phyloP scores from a whole-genome alignment of 78 protist genomes.

The Speleostelium caveatum region DNA sequence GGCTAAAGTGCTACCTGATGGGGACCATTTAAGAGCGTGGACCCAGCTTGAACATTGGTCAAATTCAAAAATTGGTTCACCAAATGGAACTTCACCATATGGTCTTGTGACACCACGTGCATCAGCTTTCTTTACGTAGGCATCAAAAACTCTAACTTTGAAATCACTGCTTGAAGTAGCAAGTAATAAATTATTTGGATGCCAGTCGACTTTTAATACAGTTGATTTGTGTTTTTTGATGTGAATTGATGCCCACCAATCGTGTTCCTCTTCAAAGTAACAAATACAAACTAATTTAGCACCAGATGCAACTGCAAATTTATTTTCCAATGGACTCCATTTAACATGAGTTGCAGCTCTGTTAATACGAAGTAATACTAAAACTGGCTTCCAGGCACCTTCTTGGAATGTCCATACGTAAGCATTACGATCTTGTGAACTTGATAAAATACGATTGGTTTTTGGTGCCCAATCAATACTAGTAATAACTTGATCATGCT shows the following conservation, averaged over 20 bases:
- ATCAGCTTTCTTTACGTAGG: conserved; percentile 89
- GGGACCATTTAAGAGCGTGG: conserved; percentile 87
- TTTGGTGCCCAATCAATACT: conserved; percentile 94
- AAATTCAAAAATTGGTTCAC: conserved; percentile 69
- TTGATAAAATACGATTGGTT: conserved; percentile 92
- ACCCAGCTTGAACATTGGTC: conserved; percentile 89
- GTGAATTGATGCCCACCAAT: conserved; percentile 97
- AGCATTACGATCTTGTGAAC: conserved; percentile 97
- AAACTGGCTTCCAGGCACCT: conserved; percentile 92
- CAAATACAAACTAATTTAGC: conserved; percentile 92
- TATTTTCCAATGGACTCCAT: conserved; percentile 93
- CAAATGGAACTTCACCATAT: conserved; percentile 76
- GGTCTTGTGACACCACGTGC: conserved; percentile 59
- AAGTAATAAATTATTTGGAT: conserved; percentile 87
- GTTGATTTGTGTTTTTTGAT: conserved; percentile 94
- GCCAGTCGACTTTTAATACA: conserved; percentile 91
- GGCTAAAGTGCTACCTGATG: conserved; percentile 88
- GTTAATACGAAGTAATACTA: conserved; percentile 93
- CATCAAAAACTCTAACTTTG: conserved; percentile 86
- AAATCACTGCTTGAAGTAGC: conserved; percentile 91
- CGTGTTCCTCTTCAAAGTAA: conserved; percentile 93
- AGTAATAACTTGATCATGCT: conserved; percentile 95
- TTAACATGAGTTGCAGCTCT: conserved; percentile 93
- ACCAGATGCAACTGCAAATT: conserved; percentile 95
- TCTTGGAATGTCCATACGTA: conserved; percentile 92